Evolutionary conservation across 1,139 yeast species (phyloP).

Genomic region (Protomyces inundatus): DNA sequence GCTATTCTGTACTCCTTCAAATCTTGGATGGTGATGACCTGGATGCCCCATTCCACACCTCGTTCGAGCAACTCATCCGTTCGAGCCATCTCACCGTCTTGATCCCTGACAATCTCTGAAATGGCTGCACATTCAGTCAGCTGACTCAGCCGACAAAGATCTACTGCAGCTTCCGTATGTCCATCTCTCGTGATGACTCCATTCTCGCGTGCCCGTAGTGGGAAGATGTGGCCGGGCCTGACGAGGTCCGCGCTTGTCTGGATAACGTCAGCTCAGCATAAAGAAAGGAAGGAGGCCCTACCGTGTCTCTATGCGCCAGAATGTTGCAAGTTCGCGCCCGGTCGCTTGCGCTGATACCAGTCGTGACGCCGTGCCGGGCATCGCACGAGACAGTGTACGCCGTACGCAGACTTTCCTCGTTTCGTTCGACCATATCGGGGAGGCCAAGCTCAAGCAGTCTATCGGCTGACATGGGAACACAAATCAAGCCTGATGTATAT

Average conservation of each 20-base stretch:
- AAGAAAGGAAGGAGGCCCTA: not conserved
- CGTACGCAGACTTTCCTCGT: slow-evolving; percentile 87
- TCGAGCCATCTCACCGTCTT: slow-evolving; percentile 95
- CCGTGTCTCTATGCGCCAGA: slow-evolving; percentile 56
- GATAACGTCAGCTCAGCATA: not conserved
- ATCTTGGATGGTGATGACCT: slow-evolving; percentile 75
- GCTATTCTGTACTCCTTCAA: slow-evolving; percentile 48
- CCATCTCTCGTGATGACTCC: slow-evolving; percentile 79
- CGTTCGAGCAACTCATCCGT: slow-evolving; percentile 76
- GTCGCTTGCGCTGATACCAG: slow-evolving; percentile 94
- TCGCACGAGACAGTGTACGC: slow-evolving; percentile 95
- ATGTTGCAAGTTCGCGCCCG: slow-evolving; percentile 74
- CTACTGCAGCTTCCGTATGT: slow-evolving; percentile 84
- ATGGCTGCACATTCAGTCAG: slow-evolving; percentile 84
- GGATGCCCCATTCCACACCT: slow-evolving; percentile 57
- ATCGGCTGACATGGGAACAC: slow-evolving; percentile 76
- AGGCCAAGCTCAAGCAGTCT: slow-evolving; percentile 75
- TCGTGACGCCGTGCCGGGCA: slow-evolving; percentile 74
- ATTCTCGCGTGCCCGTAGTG: slow-evolving; percentile 85
- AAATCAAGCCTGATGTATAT: slow-evolving; percentile 72
- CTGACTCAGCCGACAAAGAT: slow-evolving; percentile 70
- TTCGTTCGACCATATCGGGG: slow-evolving; percentile 65
- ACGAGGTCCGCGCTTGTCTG: slow-evolving; percentile 51
- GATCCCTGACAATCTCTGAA: slow-evolving; percentile 88
- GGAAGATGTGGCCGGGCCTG: slow-evolving; percentile 91